Evolutionary conservation across 2,329 filamentous ascomycete genomes (phyloP).

Genomic region (Esteya vermicola): DNA sequence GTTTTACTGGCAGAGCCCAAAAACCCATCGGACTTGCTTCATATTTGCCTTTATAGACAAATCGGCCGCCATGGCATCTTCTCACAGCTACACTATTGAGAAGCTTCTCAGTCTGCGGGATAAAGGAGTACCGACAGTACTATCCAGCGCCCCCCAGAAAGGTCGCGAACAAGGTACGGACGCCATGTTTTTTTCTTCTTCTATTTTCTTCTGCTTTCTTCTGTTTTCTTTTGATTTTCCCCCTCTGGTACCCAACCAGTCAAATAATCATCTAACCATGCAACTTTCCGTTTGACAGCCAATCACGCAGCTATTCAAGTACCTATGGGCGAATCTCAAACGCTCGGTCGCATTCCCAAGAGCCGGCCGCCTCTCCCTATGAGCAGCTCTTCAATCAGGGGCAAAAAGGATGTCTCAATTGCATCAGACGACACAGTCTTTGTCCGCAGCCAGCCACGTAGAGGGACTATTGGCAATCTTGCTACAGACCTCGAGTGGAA

Average conservation of each 20-base stretch:
- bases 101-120: conserved; percentile 11
- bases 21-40: conserved; percentile 6
- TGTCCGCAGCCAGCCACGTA: conserved; percentile 12
- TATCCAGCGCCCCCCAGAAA: conserved; percentile 5
- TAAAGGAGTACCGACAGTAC: neutral
- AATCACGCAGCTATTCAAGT: neutral
- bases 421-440: conserved; percentile 19
- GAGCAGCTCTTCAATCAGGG: neutral
- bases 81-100: conserved; percentile 7
- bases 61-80: conserved; percentile 9
- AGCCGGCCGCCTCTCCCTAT: conserved; percentile 1
- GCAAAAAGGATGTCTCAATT: conserved; percentile 19
- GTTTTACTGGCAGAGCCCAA: conserved; percentile 8
- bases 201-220: too few relatives aligned
- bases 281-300: neutral
- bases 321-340: conserved; percentile 2
- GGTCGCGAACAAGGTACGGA: conserved; percentile 7
- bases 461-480: conserved; percentile 7
- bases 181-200: too few relatives aligned
- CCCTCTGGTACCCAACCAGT: too few relatives aligned
- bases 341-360: conserved; percentile 7
- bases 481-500: conserved; percentile 11
- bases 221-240: too few relatives aligned
- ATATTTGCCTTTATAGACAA: conserved; percentile 9
- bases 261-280: too few relatives aligned